These are phyloP conservation scores for Erythrophleum ivorense DNA, from an alignment of 331 rosid species.

Conservation along the genomic window DNA sequence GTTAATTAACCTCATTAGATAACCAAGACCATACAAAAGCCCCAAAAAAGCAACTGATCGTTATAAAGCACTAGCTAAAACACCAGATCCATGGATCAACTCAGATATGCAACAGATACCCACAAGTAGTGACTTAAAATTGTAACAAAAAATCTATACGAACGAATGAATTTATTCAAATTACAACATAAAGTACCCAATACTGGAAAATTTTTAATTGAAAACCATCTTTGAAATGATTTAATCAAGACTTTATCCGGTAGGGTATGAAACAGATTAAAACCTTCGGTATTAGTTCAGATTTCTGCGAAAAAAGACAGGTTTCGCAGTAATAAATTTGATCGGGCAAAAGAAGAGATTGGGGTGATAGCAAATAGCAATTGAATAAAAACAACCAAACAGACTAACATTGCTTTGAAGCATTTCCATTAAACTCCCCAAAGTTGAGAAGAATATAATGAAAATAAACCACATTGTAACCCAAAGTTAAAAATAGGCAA, in stretches of 20 bases:
- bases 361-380: background rate
- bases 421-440: background rate
- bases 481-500: slow-evolving; percentile 21
- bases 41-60: slow-evolving; percentile 39
- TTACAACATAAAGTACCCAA: slow-evolving; percentile 7
- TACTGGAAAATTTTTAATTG: slow-evolving; percentile 10
- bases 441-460: slow-evolving; percentile 29
- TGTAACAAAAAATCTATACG: background rate
- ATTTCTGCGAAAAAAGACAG: background rate
- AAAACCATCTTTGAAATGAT: background rate
- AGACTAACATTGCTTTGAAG: slow-evolving; percentile 43
- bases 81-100: slow-evolving; percentile 64
- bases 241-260: background rate
- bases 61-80: slow-evolving; percentile 32
- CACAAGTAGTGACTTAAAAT: slow-evolving; percentile 11
- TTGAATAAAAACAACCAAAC: slow-evolving; percentile 25
- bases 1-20: background rate
- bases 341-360: background rate
- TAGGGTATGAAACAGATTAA: slow-evolving; percentile 34
- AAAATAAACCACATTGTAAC: slow-evolving; percentile 35
- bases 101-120: slow-evolving; percentile 57
- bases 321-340: slow-evolving; percentile 6
- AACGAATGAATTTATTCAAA: slow-evolving; percentile 22
- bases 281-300: background rate
- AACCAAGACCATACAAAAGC: slow-evolving; percentile 16